phyloP scores from a whole-genome alignment of 345 rosid genomes.

The Lumnitzera racemosa region DNA sequence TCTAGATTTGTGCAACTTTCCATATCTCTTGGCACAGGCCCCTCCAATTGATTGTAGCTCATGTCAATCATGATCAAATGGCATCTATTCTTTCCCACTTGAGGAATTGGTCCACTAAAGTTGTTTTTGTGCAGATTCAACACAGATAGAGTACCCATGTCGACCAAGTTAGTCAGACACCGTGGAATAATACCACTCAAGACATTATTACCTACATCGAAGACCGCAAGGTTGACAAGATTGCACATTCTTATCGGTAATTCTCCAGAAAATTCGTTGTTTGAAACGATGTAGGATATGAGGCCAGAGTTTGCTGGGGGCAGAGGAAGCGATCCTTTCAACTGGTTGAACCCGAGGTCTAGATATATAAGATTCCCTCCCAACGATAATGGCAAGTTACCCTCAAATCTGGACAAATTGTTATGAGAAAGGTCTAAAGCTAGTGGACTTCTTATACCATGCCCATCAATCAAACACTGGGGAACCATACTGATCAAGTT shows the following conservation, averaged over 20 bases:
- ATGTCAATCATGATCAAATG: background rate
- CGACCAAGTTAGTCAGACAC: constrained; percentile 10
- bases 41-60: constrained; percentile 3
- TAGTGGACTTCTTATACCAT: background rate
- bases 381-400: no score
- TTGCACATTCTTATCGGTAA: constrained; percentile 11
- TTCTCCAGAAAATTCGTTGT: constrained; percentile 9
- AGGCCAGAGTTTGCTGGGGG: constrained; percentile 4
- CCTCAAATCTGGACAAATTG: background rate
- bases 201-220: constrained; percentile 8
- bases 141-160: background rate
- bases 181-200: constrained; percentile 11
- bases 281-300: background rate
- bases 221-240: background rate
- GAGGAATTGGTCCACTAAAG: background rate
- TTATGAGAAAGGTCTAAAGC: constrained; percentile 6
- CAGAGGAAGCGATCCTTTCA: constrained; percentile 5
- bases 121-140: constrained; percentile 5
- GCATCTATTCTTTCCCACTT: background rate
- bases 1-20: background rate
- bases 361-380: no score
- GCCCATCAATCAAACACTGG: constrained; percentile 1
- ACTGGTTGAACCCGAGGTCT: no score
- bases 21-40: background rate
- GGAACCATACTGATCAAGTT: constrained; percentile 9